Conservation (phyloP, 768 basidiomycete genomes). For the Mycena pura region DNA sequence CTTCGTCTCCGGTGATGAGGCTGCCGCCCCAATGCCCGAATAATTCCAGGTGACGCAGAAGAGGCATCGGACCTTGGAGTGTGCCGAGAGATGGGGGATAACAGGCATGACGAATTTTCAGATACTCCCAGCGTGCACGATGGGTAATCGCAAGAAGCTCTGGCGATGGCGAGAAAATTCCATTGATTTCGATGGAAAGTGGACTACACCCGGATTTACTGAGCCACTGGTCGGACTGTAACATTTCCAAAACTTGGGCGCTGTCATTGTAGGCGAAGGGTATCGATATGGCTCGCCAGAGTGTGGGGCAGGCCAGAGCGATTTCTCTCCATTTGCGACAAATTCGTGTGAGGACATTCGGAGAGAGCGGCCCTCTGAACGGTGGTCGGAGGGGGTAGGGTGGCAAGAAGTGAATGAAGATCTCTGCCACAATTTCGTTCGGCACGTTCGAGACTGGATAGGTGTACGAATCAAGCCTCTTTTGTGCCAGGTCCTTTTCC, state of each 20-base stretch:
- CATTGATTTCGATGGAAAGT: conserved; percentile 7
- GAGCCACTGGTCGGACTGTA: conserved; percentile 3
- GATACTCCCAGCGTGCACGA: conserved; percentile 7
- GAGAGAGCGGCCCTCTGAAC: not conserved
- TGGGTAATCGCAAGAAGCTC: conserved; percentile 5
- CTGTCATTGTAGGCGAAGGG: not conserved
- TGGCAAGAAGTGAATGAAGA: conserved; percentile 10
- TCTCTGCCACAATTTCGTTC: conserved; percentile 4
- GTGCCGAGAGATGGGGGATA: not conserved
- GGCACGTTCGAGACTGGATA: conserved; percentile 1
- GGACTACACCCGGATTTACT: conserved; percentile 1
- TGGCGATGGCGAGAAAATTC: conserved; percentile 1
- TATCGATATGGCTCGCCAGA: conserved; percentile 2
- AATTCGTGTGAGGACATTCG: conserved; percentile 9
- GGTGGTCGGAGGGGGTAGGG: conserved; percentile 6
- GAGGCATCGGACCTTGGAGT: conserved; percentile 6
- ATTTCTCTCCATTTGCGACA: conserved; percentile 8
- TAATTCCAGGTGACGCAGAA: conserved; percentile 4
- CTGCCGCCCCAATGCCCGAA: not conserved
- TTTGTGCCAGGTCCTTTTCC: conserved; percentile 2
- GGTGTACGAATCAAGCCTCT: conserved; percentile 1
- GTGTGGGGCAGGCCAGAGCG: conserved; percentile 3
- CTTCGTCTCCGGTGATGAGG: not conserved
- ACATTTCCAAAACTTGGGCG: not conserved
- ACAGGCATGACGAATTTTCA: not conserved